A percentile compares a stretch with the other conserved stretches of the same genome.
These are phyloP conservation scores for Microstegium vimineum DNA, from an alignment of 176 grass and related monocot genomes.

Conservation along the genomic window DNA sequence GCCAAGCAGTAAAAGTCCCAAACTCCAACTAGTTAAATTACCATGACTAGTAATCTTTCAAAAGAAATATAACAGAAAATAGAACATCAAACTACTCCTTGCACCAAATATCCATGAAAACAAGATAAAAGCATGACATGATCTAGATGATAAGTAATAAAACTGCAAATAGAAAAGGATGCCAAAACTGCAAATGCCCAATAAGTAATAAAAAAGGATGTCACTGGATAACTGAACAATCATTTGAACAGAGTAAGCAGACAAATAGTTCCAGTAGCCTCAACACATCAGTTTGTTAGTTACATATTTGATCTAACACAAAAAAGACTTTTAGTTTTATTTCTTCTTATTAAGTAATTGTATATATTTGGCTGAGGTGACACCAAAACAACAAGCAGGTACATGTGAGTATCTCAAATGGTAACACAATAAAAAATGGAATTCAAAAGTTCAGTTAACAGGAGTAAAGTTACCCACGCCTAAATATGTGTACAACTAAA, in stretches of 20 bases:
- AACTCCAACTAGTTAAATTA: conserved; percentile 1
- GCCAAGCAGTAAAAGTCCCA: conserved; percentile 5
- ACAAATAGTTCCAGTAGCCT: background rate
- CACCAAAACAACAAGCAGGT: conserved; percentile 6
- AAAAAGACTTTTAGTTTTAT: background rate
- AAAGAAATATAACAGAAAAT: conserved; percentile 9
- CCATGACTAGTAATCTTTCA: background rate
- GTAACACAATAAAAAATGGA: background rate
- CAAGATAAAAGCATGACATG: background rate
- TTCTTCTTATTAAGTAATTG: background rate
- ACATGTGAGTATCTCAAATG: background rate
- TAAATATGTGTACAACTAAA: background rate
- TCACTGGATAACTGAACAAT: background rate
- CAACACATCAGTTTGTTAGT: background rate
- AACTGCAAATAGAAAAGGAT: too few relatives aligned
- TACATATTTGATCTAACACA: background rate
- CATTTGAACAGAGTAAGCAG: background rate
- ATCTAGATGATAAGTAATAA: background rate
- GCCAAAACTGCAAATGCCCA: background rate
- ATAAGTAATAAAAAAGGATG: background rate
- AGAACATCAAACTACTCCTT: conserved; percentile 2
- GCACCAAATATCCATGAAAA: conserved; percentile 24
- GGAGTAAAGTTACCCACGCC: background rate
- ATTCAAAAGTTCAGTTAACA: background rate
- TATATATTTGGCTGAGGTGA: background rate